phyloP scores from a whole-genome alignment of 768 basidiomycete species.

The Fibroporia radiculosa region DNA sequence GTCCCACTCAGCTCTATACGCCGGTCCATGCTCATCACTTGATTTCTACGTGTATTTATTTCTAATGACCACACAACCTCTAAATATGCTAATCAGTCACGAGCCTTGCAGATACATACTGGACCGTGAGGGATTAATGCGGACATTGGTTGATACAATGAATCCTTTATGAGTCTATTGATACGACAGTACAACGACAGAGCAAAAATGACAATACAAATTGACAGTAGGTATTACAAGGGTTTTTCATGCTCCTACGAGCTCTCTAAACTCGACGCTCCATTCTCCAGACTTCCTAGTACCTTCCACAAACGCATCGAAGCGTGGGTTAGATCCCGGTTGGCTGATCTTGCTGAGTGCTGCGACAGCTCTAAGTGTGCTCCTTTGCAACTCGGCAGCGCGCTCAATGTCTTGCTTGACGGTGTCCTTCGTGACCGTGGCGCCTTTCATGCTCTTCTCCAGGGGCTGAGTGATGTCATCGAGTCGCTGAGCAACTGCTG shows the following conservation, averaged over 20 bases:
- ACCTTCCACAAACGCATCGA: conserved; percentile 75
- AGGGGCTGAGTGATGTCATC: conserved; percentile 80
- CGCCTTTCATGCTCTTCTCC: conserved; percentile 85
- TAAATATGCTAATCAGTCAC: too few relatives aligned
- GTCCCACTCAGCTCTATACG: too few relatives aligned
- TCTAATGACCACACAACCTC: too few relatives aligned
- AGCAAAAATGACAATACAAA: neutral
- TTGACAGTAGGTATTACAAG: neutral
- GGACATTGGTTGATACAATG: neutral
- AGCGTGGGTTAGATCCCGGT: conserved; percentile 57
- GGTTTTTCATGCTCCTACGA: conserved; percentile 25
- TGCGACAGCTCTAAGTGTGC: conserved; percentile 80
- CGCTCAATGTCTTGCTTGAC: conserved; percentile 90
- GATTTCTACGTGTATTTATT: too few relatives aligned
- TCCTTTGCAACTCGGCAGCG: conserved; percentile 85
- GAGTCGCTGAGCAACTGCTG: conserved; percentile 73
- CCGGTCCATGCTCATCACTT: too few relatives aligned
- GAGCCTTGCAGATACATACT: too few relatives aligned
- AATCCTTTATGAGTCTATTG: neutral
- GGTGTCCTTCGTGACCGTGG: conserved; percentile 86
- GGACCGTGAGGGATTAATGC: too few relatives aligned
- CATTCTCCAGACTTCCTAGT: conserved; percentile 58
- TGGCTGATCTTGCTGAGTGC: conserved; percentile 72
- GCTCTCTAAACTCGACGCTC: conserved; percentile 65
- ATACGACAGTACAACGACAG: neutral